Percentiles rank a stretch among this genome's conserved stretches.
These are phyloP conservation scores for Gossypium davidsonii DNA, from an alignment of 441 rosid species.

Conservation along the genomic window DNA sequence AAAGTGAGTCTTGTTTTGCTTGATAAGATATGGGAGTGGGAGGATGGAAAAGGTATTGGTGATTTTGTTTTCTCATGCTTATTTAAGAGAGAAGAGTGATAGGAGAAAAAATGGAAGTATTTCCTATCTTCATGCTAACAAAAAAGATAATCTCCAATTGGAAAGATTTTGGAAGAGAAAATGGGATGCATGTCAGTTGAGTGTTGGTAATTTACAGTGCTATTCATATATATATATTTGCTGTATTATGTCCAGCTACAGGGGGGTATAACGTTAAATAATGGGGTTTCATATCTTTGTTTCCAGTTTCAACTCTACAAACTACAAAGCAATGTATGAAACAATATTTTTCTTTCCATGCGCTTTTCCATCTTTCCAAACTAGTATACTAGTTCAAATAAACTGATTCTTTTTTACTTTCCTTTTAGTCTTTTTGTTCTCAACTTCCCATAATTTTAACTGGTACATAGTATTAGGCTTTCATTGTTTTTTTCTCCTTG, in stretches of 20 bases:
- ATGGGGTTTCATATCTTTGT: not conserved
- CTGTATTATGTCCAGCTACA: not conserved
- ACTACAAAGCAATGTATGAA: not conserved
- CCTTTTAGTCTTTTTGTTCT: no score
- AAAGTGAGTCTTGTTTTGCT: not conserved
- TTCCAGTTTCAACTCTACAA: not conserved
- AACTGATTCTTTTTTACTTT: no score
- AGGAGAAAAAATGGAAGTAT: not conserved
- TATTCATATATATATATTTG: not conserved
- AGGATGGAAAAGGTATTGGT: not conserved
- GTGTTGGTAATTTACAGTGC: not conserved
- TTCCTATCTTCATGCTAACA: not conserved
- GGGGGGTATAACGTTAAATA: not conserved
- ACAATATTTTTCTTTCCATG: not conserved
- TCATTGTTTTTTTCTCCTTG: not conserved
- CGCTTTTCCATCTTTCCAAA: not conserved
- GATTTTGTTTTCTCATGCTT: not conserved
- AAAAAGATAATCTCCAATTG: not conserved
- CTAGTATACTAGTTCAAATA: no score
- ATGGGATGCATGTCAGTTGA: not conserved
- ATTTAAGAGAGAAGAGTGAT: not conserved
- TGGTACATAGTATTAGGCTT: not conserved
- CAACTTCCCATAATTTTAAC: no score
- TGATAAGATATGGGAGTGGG: not conserved
- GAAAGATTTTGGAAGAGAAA: not conserved